These are phyloP conservation scores for Phytophthora citricola DNA, from an alignment of 352 stramenopile genomes.

Conservation along the genomic window DNA sequence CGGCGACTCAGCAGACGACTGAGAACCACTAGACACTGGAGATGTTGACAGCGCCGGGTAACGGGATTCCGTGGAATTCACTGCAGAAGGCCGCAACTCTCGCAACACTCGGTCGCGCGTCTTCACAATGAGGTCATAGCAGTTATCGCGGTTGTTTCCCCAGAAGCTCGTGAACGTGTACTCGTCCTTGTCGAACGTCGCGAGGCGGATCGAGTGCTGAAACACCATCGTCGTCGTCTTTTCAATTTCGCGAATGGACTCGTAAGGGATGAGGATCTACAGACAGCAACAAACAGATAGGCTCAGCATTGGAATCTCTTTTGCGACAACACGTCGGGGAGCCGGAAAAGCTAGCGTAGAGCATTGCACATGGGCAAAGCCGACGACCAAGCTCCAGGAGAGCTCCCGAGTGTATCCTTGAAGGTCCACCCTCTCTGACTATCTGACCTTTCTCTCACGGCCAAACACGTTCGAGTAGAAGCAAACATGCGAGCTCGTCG, in stretches of 20 bases:
- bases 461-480: slow-evolving; percentile 92
- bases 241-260: slow-evolving; percentile 77
- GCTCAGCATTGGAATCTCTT: slow-evolving; percentile 16
- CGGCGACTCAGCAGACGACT: slow-evolving; percentile 10
- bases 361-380: slow-evolving; percentile 29
- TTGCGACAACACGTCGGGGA: slow-evolving; percentile 34
- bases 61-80: slow-evolving; percentile 18
- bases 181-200: slow-evolving; percentile 69
- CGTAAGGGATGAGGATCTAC: slow-evolving; percentile 86
- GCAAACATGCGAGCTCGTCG: slow-evolving; percentile 79
- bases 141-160: slow-evolving; percentile 82
- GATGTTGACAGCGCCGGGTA: slow-evolving; percentile 21
- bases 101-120: slow-evolving; percentile 64
- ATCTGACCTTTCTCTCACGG: slow-evolving; percentile 79
- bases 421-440: slow-evolving; percentile 33
- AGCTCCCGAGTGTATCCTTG: slow-evolving; percentile 34
- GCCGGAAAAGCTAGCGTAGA: slow-evolving; percentile 17
- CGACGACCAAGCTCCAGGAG: slow-evolving; percentile 23
- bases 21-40: slow-evolving; percentile 6
- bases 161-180: slow-evolving; percentile 90
- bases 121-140: slow-evolving; percentile 75
- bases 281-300: slow-evolving; percentile 24
- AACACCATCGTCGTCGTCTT: slow-evolving; percentile 90
- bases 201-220: slow-evolving; percentile 76
- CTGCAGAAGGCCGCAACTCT: slow-evolving; percentile 31